A percentile compares a stretch with the other conserved stretches of the same genome.
Conservation (phyloP, 805 yeast genomes). For the Wickerhamomyces tratensis region DNA sequence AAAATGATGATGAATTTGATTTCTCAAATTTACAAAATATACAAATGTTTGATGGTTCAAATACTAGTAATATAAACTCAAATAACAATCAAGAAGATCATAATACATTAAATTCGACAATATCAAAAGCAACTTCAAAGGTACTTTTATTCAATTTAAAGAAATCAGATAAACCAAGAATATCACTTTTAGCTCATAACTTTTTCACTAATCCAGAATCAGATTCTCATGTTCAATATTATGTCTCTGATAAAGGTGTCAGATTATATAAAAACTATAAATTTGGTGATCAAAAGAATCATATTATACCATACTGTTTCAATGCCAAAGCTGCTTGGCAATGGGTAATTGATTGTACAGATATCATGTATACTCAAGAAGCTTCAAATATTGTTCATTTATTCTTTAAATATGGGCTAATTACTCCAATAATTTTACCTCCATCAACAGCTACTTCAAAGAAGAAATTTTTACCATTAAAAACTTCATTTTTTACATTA, state of each 20-base stretch:
- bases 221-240: constrained; percentile 73
- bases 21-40: constrained; percentile 18
- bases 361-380: constrained; percentile 41
- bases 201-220: constrained; percentile 87
- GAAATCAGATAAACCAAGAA: constrained; percentile 13
- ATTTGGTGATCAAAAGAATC: constrained; percentile 19
- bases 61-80: not conserved
- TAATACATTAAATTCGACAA: not conserved
- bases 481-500: constrained; percentile 33
- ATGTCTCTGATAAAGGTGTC: constrained; percentile 55
- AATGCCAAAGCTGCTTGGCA: constrained; percentile 75
- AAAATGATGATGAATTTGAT: constrained; percentile 24
- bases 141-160: not conserved
- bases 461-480: constrained; percentile 20
- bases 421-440: constrained; percentile 31
- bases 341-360: constrained; percentile 89
- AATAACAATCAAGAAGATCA: not conserved
- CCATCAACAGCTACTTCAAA: constrained; percentile 25
- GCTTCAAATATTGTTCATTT: constrained; percentile 43
- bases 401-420: constrained; percentile 36
- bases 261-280: constrained; percentile 39
- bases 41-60: too few species aligned
- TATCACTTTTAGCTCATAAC: constrained; percentile 63
- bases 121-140: not conserved
- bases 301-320: constrained; percentile 35